phyloP scores from a whole-genome alignment of 2,329 filamentous ascomycete genomes.

The Zymoseptoria ardabiliae region DNA sequence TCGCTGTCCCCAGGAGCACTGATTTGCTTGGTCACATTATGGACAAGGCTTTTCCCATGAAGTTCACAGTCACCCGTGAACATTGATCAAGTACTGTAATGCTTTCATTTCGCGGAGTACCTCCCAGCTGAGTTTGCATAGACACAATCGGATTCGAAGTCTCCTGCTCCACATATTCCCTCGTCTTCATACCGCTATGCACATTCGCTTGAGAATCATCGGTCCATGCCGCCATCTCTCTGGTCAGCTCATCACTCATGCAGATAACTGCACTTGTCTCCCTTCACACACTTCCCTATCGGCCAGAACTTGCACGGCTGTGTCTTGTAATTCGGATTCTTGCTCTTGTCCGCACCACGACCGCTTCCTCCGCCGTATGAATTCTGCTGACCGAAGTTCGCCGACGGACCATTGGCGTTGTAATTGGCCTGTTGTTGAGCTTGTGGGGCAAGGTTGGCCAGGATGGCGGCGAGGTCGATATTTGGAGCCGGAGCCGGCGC shows the following conservation, averaged over 20 bases:
- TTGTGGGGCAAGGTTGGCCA: constrained; percentile 15
- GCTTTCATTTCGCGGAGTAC: background rate
- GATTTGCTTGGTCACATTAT: background rate
- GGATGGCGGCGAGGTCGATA: constrained; percentile 25
- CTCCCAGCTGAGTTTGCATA: background rate
- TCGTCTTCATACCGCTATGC: background rate
- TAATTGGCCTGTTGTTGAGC: constrained; percentile 4
- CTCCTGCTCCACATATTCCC: background rate
- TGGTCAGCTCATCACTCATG: constrained; percentile 18
- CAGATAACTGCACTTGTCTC: constrained; percentile 26
- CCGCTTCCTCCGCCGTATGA: constrained; percentile 30
- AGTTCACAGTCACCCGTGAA: background rate
- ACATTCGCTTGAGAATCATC: background rate
- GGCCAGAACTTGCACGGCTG: constrained; percentile 47
- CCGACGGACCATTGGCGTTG: constrained; percentile 3
- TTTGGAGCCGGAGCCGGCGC: constrained; percentile 9
- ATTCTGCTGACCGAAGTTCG: constrained; percentile 12
- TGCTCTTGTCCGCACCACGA: constrained; percentile 9
- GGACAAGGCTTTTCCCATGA: background rate
- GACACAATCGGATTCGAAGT: background rate
- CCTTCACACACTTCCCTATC: constrained; percentile 47
- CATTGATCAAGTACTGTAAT: background rate
- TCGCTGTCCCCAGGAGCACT: background rate
- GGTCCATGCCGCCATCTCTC: background rate
- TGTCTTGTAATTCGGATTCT: constrained; percentile 27